Percentiles rank a stretch among this genome's conserved stretches.
Evolutionary conservation across 768 basidiomycete genomes (phyloP).

Genomic region (Cyclocybe cylindracea): DNA sequence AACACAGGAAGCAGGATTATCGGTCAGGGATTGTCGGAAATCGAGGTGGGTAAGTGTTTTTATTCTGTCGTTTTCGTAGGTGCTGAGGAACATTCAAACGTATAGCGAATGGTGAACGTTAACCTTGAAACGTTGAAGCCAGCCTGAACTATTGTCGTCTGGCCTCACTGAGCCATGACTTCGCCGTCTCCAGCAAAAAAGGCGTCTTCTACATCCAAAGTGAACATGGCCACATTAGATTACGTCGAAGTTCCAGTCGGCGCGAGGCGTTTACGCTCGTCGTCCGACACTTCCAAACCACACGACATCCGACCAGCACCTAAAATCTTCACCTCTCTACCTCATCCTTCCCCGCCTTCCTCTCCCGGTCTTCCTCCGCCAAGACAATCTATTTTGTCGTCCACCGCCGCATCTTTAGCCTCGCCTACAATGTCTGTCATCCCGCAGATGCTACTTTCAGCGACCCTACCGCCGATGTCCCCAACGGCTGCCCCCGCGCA

Average conservation of each 20-base stretch:
- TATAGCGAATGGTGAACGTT: too few species aligned
- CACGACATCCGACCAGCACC: conserved; percentile 39
- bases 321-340: conserved; percentile 43
- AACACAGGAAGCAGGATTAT: too few species aligned
- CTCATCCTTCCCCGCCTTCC: conserved; percentile 36
- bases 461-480: conserved; percentile 22
- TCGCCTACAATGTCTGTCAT: conserved; percentile 36
- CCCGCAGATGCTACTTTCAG: conserved; percentile 38
- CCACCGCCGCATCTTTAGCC: conserved; percentile 19
- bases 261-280: conserved; percentile 37
- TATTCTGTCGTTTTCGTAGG: too few species aligned
- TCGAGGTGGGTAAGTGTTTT: too few species aligned
- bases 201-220: too few species aligned
- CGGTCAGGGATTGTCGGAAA: too few species aligned
- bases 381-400: conserved; percentile 17
- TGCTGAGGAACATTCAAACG: too few species aligned
- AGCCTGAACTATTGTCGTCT: too few species aligned
- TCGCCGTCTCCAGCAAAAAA: too few species aligned
- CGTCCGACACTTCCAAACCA: conserved; percentile 5
- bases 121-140: too few species aligned
- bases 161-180: too few species aligned
- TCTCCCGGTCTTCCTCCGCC: conserved; percentile 24
- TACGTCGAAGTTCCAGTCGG: conserved; percentile 46
- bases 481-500: conserved; percentile 8
- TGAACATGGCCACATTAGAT: conserved; percentile 46